Conservation (phyloP, 2,329 filamentous ascomycete genomes). For the Xylaria sp. region DNA sequence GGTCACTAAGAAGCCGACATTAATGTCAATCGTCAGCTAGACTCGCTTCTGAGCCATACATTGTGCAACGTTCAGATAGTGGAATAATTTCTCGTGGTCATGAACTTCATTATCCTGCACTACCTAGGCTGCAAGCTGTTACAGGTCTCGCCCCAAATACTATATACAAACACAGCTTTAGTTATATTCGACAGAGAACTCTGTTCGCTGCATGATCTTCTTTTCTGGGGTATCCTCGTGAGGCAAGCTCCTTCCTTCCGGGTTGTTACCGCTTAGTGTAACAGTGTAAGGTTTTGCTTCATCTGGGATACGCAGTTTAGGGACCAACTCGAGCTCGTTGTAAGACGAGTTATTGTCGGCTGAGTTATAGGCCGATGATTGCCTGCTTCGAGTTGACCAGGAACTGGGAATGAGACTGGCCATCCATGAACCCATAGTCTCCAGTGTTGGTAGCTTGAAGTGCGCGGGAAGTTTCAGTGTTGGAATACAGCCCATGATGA, state of each 20-base stretch:
- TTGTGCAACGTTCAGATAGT: too few species aligned
- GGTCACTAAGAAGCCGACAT: too few species aligned
- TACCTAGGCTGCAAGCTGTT: too few species aligned
- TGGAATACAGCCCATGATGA: slow-evolving; percentile 28
- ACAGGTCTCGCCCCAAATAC: too few species aligned
- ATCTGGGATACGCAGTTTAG: background rate
- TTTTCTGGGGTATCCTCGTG: background rate
- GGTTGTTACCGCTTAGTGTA: background rate
- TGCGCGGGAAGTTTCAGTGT: slow-evolving; percentile 4
- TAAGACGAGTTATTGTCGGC: background rate
- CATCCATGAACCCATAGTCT: background rate
- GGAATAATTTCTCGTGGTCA: too few species aligned
- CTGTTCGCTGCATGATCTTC: slow-evolving; percentile 7
- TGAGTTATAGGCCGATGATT: background rate
- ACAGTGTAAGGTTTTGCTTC: slow-evolving; percentile 5
- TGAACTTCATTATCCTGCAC: too few species aligned
- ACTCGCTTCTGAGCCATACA: too few species aligned
- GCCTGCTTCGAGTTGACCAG: slow-evolving; percentile 9
- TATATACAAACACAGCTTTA: background rate
- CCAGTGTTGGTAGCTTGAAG: slow-evolving; percentile 9
- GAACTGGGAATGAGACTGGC: background rate
- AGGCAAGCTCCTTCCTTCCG: background rate
- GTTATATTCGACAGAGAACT: slow-evolving; percentile 3
- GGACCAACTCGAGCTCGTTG: slow-evolving; percentile 3
- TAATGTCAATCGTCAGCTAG: too few species aligned